Base-by-base conservation (phyloP, 345 rosid genomes). In the Dovyalis caffra region DNA sequence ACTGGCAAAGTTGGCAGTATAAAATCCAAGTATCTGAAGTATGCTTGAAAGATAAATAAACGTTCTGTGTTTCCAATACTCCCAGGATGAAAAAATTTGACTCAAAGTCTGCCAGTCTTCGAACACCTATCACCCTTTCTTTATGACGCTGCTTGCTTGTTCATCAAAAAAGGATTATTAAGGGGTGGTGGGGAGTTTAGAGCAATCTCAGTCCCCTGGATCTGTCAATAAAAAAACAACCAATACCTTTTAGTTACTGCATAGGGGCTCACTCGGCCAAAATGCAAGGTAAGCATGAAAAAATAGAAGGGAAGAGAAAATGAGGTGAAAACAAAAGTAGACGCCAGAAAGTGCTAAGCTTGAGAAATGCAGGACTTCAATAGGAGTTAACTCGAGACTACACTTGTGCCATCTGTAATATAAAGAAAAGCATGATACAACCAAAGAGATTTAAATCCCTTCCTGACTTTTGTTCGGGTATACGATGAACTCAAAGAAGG, bases 391-490 rank as follows among this genome's bases (percentile, higher is more conserved):
- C 61, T 3, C 61, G 61, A 23, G 26, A 56, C 25, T 28, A 23
- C 61, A 56, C 26, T 8, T 56, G 4, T 23, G 26, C 28, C 3
- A 23, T 3, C 28, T 56, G 11, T 56, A 56, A 15, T 18, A 3
- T 49, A 34, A 28, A 69, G 23, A 45, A 45, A 6, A 9, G 16
- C 21, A 21, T 12, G 35, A 45, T 33, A 32, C 14, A 31, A 31
- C 16, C 10, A 32, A 57, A 35, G 70, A 37, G 47, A 68, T 38
- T 69, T n/a, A 20, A 28, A 40, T 74, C 31, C 21, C 53, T 49
- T 20, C 28, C 16, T 47, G 26, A 60, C 38, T 34, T 64, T 45
- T 67, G 45, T 68, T 69, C 66, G 43, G 73, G 53, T 74, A 78
- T 75, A 74, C 29, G 69, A 62, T 29, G 65, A 66, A 28, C 51